A percentile compares a stretch with the other conserved stretches of the same genome.
Conservation (phyloP, 345 rosid species). For the Corchorus olitorius region DNA sequence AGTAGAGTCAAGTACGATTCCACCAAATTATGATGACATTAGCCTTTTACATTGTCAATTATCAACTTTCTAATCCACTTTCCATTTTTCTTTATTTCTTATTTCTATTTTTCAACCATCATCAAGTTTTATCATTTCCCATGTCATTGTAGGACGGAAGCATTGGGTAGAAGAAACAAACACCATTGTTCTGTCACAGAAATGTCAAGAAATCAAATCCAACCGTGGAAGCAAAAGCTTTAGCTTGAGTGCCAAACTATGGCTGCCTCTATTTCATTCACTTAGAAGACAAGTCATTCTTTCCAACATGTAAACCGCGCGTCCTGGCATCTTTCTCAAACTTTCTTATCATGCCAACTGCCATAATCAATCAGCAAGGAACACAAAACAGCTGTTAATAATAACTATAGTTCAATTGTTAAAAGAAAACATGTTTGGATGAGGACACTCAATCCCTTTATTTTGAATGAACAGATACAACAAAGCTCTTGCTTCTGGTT, state of each 20-base stretch:
- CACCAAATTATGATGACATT: background rate
- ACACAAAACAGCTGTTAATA: background rate
- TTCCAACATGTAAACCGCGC: background rate
- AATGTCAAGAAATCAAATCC: background rate
- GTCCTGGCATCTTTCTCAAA: background rate
- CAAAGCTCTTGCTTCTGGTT: background rate
- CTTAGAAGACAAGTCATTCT: background rate
- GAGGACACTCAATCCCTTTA: slow-evolving; percentile 13
- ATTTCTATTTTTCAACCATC: background rate
- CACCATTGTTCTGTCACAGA: background rate
- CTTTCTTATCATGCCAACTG: background rate
- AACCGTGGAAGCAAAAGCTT: slow-evolving; percentile 2
- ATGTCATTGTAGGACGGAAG: background rate
- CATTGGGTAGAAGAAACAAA: background rate
- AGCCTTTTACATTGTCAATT: background rate
- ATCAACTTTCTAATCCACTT: background rate
- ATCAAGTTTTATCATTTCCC: background rate
- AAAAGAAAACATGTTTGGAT: slow-evolving; percentile 8
- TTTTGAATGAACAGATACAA: background rate
- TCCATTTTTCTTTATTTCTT: background rate
- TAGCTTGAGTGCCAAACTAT: background rate
- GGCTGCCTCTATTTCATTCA: background rate
- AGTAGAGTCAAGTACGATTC: background rate
- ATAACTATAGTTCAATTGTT: background rate
- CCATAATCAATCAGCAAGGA: background rate